phyloP scores from a whole-genome alignment of 306 rosid genomes.

The Sechiopsis laciniata region DNA sequence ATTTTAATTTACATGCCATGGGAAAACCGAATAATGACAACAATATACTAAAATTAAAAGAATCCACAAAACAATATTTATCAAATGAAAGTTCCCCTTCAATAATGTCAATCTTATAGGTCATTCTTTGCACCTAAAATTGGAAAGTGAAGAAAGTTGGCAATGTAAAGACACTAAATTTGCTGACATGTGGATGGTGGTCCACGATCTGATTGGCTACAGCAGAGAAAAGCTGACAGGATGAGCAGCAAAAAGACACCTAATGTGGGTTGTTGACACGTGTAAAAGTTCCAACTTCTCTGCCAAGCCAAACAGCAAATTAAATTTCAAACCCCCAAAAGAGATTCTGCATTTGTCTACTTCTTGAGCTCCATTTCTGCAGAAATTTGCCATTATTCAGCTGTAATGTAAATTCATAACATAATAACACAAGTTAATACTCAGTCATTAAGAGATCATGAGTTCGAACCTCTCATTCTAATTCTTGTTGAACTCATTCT shows the following conservation, averaged over 20 bases:
- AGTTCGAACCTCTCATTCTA: too few species aligned
- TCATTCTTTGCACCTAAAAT: neutral
- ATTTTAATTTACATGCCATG: neutral
- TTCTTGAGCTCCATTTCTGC: neutral
- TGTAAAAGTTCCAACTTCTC: neutral
- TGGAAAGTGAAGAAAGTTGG: neutral
- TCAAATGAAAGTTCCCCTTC: neutral
- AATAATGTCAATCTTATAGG: slow-evolving; percentile 3
- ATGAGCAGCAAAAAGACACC: neutral
- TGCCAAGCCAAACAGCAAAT: neutral
- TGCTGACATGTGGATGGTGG: slow-evolving; percentile 13
- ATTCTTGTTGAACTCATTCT: too few species aligned
- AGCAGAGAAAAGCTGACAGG: slow-evolving; percentile 9
- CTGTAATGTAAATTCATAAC: neutral
- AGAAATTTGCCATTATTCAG: neutral
- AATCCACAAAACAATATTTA: neutral
- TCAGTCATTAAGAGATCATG: too few species aligned
- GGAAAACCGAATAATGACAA: neutral
- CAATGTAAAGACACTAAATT: neutral
- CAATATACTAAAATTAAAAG: neutral
- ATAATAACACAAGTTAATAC: too few species aligned
- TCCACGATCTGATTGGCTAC: slow-evolving; percentile 1
- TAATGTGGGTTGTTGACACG: slow-evolving; percentile 16
- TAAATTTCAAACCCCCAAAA: neutral
- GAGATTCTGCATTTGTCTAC: neutral